Evolutionary conservation across 441 rosid genomes (phyloP).

Genomic region (Erodium moschatum): DNA sequence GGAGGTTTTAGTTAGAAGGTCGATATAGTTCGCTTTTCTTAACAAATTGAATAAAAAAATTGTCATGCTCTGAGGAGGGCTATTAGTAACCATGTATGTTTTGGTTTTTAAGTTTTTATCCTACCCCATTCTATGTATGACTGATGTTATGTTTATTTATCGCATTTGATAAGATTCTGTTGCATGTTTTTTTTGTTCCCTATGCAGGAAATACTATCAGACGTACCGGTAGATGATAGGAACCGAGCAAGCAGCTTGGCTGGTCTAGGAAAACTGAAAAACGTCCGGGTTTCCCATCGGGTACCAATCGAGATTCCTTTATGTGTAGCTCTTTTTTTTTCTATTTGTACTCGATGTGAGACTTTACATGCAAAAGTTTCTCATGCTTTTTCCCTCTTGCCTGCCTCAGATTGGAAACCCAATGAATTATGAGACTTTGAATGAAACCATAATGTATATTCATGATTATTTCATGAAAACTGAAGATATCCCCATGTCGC

Average conservation of each 20-base stretch:
- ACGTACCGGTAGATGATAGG: slow-evolving; percentile 71
- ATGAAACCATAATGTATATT: slow-evolving; percentile 52
- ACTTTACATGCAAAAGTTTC: neutral
- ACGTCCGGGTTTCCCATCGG: slow-evolving; percentile 54
- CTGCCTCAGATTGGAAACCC: slow-evolving; percentile 70
- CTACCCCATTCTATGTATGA: too few species aligned
- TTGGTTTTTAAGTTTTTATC: too few species aligned
- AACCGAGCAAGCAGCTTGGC: slow-evolving; percentile 30
- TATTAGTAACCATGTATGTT: too few species aligned
- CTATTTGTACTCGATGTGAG: too few species aligned
- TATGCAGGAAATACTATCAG: slow-evolving; percentile 91
- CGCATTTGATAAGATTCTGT: too few species aligned
- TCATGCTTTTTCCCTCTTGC: slow-evolving; percentile 14
- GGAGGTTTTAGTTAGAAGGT: too few species aligned
- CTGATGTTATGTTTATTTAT: too few species aligned
- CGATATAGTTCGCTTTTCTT: too few species aligned
- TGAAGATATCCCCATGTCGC: slow-evolving; percentile 56
- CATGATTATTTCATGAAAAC: slow-evolving; percentile 39
- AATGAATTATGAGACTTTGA: slow-evolving; percentile 60
- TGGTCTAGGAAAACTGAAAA: slow-evolving; percentile 42
- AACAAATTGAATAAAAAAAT: too few species aligned
- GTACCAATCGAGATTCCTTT: slow-evolving; percentile 27
- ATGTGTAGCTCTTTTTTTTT: too few species aligned
- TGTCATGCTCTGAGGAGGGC: too few species aligned
- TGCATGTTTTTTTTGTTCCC: too few species aligned